Conservation (phyloP, 1,284 basidiomycete species). For the Anthracocystis walkeri region DNA sequence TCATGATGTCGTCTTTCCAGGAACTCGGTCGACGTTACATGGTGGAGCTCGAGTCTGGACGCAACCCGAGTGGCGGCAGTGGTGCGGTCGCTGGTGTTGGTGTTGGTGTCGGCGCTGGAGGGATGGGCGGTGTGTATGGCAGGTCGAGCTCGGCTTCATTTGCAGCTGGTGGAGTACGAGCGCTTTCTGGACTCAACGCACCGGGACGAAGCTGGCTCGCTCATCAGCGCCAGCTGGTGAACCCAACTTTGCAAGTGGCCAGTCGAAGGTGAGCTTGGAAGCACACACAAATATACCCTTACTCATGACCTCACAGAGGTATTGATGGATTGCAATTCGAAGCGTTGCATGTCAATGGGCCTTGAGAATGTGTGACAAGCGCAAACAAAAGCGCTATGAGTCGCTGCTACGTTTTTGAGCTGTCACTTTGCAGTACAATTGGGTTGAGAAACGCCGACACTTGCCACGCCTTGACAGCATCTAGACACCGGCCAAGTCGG, state of each 20-base stretch:
- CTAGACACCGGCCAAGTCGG: neutral
- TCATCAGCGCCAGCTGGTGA: slow-evolving; percentile 30
- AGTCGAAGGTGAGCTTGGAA: slow-evolving; percentile 16
- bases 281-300: slow-evolving; percentile 4
- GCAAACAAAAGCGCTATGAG: neutral
- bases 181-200: slow-evolving; percentile 34
- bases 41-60: slow-evolving; percentile 49
- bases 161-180: slow-evolving; percentile 37
- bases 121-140: slow-evolving; percentile 4
- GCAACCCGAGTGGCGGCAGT: slow-evolving; percentile 41
- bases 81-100: slow-evolving; percentile 13
- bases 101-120: slow-evolving; percentile 8
- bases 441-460: neutral
- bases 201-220: slow-evolving; percentile 41
- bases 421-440: neutral
- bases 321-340: neutral
- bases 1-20: slow-evolving; percentile 54
- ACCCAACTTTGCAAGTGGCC: slow-evolving; percentile 39
- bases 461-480: slow-evolving; percentile 3
- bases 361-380: neutral
- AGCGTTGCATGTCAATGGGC: neutral
- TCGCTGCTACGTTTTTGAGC: neutral
- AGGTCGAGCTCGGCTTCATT: slow-evolving; percentile 25
- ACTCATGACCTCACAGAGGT: neutral
- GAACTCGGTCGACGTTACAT: slow-evolving; percentile 49